These are phyloP conservation scores for Penicillium capsulatum DNA, from an alignment of 2,329 filamentous ascomycete species.

Conservation along the genomic window DNA sequence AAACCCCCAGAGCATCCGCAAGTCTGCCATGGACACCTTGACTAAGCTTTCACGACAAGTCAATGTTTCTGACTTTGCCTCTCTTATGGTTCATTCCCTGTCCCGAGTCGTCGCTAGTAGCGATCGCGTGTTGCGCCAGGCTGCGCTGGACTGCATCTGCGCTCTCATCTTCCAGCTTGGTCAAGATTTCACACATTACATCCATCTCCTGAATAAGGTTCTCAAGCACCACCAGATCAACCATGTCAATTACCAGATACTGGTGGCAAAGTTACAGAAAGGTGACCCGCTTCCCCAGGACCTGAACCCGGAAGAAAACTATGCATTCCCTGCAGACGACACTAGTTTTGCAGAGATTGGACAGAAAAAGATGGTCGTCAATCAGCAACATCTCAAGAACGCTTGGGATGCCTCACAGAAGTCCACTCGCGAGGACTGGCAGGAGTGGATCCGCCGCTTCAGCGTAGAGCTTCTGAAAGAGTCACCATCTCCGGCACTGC, in stretches of 20 bases:
- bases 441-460: slow-evolving; percentile 96
- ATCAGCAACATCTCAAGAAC: slow-evolving; percentile 92
- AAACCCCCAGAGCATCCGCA: slow-evolving; percentile 73
- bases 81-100: slow-evolving; percentile 91
- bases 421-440: slow-evolving; percentile 97
- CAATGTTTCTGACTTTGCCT: slow-evolving; percentile 94
- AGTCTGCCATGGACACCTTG: slow-evolving; percentile 88
- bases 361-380: slow-evolving; percentile 93
- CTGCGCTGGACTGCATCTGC: slow-evolving; percentile 89
- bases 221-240: slow-evolving; percentile 74
- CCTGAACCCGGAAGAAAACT: slow-evolving; percentile 78
- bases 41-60: slow-evolving; percentile 93
- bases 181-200: slow-evolving; percentile 91
- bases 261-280: slow-evolving; percentile 89
- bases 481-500: slow-evolving; percentile 89
- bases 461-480: slow-evolving; percentile 93
- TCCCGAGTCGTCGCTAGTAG: slow-evolving; percentile 71
- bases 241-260: slow-evolving; percentile 85
- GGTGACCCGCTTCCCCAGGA: slow-evolving; percentile 94
- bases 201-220: slow-evolving; percentile 85
- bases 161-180: slow-evolving; percentile 94
- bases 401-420: slow-evolving; percentile 97
- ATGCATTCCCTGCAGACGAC: slow-evolving; percentile 74
- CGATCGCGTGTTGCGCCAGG: slow-evolving; percentile 69
- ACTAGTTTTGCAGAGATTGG: slow-evolving; percentile 75